These are phyloP conservation scores for Waltergamsia citrina DNA, from an alignment of 2,329 filamentous ascomycete species.

Conservation along the genomic window DNA sequence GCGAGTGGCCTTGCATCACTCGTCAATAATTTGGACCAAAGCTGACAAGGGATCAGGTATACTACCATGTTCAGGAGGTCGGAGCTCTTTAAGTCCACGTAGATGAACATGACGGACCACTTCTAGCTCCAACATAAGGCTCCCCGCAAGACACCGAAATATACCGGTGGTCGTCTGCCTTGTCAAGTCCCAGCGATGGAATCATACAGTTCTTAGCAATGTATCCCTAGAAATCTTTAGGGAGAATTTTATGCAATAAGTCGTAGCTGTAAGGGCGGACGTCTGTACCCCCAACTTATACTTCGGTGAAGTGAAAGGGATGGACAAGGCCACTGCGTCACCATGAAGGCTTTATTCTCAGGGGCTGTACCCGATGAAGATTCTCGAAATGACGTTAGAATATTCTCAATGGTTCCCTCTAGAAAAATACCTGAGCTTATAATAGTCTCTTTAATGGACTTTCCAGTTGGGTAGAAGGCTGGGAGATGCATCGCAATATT, in stretches of 20 bases:
- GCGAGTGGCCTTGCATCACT: no score
- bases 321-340: conserved; percentile 26
- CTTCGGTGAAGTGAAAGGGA: conserved; percentile 25
- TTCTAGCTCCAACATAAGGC: conserved; percentile 27
- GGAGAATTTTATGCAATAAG: conserved; percentile 18
- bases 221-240: conserved; percentile 25
- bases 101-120: conserved; percentile 34
- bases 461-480: conserved; percentile 30
- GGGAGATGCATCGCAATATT: conserved; percentile 26
- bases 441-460: conserved; percentile 36
- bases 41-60: conserved; percentile 20
- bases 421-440: conserved; percentile 22
- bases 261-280: conserved; percentile 24
- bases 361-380: conserved; percentile 33
- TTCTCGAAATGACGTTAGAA: conserved; percentile 31
- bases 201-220: conserved; percentile 29
- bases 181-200: conserved; percentile 27
- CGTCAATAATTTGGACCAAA: conserved; percentile 17
- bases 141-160: conserved; percentile 29
- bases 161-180: conserved; percentile 24
- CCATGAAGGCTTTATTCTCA: conserved; percentile 29
- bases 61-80: conserved; percentile 14
- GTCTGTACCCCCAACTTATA: conserved; percentile 22
- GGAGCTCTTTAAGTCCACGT: conserved; percentile 32
- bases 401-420: conserved; percentile 30